Evolutionary conservation across 2,329 filamentous ascomycete species (phyloP).

Genomic region (Botryotinia convoluta): DNA sequence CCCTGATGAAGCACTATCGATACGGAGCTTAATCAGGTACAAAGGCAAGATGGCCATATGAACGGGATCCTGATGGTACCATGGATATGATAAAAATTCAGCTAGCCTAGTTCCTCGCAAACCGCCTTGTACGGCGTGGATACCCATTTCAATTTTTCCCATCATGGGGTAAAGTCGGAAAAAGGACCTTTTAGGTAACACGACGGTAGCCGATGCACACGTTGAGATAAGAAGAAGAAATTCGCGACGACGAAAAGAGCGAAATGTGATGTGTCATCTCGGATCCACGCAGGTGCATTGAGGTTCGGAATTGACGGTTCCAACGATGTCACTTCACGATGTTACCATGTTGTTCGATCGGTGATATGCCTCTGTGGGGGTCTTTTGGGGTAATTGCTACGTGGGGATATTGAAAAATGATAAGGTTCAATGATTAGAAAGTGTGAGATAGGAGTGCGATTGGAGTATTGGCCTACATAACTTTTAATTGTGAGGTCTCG

Average conservation of each 20-base stretch:
- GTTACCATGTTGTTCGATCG: not conserved
- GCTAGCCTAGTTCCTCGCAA: not conserved
- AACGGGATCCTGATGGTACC: not conserved
- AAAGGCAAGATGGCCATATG: not conserved
- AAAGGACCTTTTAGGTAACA: conserved; percentile 15
- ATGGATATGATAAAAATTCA: not conserved
- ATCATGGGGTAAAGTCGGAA: not conserved
- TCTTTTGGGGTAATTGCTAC: not conserved
- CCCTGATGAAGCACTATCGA: not conserved
- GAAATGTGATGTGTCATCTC: conserved; percentile 9
- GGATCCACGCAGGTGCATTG: conserved; percentile 1
- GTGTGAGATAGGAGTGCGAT: not conserved
- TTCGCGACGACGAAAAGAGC: not conserved
- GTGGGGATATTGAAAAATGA: not conserved
- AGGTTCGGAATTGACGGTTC: conserved; percentile 8
- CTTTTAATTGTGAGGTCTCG: not conserved
- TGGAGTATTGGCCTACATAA: not conserved
- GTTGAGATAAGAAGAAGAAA: conserved; percentile 1
- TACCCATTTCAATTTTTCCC: not conserved
- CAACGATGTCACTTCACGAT: conserved; percentile 7
- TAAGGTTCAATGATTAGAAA: not conserved
- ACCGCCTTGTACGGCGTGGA: not conserved
- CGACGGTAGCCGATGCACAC: not conserved
- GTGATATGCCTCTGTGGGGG: conserved; percentile 5
- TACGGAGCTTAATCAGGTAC: conserved; percentile 10